Evolutionary conservation across 345 rosid genomes (phyloP).

Genomic region (Syzygium oleosum): DNA sequence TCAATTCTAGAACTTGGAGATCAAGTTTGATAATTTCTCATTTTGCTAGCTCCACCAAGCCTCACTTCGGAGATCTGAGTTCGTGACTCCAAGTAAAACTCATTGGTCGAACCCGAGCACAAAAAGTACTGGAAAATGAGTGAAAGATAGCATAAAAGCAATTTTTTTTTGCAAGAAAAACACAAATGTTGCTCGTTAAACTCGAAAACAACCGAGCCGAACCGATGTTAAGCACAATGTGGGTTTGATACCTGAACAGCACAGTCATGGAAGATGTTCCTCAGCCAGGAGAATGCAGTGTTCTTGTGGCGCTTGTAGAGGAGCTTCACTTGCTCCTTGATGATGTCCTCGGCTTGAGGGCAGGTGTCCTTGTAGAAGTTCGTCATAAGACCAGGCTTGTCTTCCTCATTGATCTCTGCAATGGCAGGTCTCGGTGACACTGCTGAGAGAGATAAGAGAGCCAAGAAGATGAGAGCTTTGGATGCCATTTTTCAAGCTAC

Average conservation of each 20-base stretch:
- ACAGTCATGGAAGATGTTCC: conserved; percentile 99
- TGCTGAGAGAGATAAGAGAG: conserved; percentile 40
- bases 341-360: conserved; percentile 93
- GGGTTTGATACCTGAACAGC: conserved; percentile 57
- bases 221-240: neutral
- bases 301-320: conserved; percentile 99
- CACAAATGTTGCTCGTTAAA: neutral
- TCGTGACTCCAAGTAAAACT: neutral
- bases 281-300: conserved; percentile 99
- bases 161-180: neutral
- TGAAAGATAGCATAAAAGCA: neutral
- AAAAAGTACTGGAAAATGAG: neutral
- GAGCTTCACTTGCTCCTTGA: conserved; percentile 81
- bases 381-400: conserved; percentile 66
- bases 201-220: neutral
- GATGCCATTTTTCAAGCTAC: conserved; percentile 31
- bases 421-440: conserved; percentile 17
- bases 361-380: conserved; percentile 82
- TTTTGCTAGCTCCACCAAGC: neutral
- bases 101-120: neutral
- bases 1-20: neutral
- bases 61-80: neutral
- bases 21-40: neutral
- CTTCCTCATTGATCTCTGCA: conserved; percentile 32
- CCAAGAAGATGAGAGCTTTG: conserved; percentile 33